These are phyloP conservation scores for Yamadazyma ubonensis DNA, from an alignment of 805 yeast genomes.

Conservation along the genomic window DNA sequence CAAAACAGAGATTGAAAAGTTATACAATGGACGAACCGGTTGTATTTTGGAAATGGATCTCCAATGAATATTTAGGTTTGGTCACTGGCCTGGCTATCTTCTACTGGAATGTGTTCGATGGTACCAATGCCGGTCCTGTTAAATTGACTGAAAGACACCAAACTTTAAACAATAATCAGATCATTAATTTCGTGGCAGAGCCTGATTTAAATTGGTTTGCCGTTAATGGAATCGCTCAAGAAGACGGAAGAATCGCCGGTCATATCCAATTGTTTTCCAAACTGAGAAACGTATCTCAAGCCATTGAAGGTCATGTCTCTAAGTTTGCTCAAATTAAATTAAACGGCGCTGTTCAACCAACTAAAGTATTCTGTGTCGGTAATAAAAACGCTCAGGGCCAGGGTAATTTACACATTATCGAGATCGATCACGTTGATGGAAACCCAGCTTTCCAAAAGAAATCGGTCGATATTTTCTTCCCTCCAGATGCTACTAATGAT, in stretches of 20 bases:
- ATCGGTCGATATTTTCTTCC: constrained; percentile 90
- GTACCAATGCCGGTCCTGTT: constrained; percentile 74
- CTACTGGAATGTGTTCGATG: constrained; percentile 83
- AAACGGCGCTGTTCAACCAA: constrained; percentile 68
- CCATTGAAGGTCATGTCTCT: constrained; percentile 97
- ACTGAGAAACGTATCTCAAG: constrained; percentile 89
- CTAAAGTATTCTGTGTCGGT: constrained; percentile 90
- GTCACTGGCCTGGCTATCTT: constrained; percentile 75
- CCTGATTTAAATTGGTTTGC: constrained; percentile 88
- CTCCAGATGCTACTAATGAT: constrained; percentile 93
- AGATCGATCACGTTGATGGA: constrained; percentile 89
- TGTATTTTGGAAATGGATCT: constrained; percentile 93
- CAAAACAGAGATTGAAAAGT: constrained; percentile 87
- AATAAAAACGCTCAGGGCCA: constrained; percentile 73
- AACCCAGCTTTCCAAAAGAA: constrained; percentile 86
- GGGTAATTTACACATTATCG: constrained; percentile 84
- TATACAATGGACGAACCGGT: constrained; percentile 85
- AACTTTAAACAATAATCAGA: constrained; percentile 74
- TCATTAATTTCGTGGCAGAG: constrained; percentile 86
- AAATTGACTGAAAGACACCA: constrained; percentile 82
- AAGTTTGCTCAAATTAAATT: constrained; percentile 75
- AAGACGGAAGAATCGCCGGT: constrained; percentile 91
- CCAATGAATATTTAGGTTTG: constrained; percentile 70
- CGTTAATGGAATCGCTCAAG: constrained; percentile 91
- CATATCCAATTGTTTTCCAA: constrained; percentile 90